Percentiles rank a stretch among this genome's conserved stretches.
phyloP scores from a whole-genome alignment of 495 filamentous ascomycete genomes.

The Aspergillus nidulans region DNA sequence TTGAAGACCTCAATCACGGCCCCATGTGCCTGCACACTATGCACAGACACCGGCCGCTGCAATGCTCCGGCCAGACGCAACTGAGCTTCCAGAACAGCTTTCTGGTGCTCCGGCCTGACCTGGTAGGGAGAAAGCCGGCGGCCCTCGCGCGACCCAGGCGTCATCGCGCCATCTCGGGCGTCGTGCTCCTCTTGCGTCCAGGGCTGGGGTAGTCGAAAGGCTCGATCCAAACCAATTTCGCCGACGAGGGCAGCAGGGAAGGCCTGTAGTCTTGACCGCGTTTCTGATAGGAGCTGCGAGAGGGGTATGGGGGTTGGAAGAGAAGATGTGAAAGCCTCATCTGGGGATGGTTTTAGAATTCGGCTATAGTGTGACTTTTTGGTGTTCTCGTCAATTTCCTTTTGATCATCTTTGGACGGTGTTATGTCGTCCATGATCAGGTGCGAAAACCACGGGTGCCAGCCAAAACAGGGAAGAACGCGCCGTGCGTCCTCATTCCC shows the following conservation, averaged over 20 bases:
- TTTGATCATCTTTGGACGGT: constrained; percentile 13
- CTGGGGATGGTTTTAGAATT: constrained; percentile 55
- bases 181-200: constrained; percentile 53
- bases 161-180: constrained; percentile 51
- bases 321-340: constrained; percentile 59
- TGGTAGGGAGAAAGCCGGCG: constrained; percentile 66
- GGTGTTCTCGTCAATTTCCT: constrained; percentile 26
- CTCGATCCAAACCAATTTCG: constrained; percentile 83
- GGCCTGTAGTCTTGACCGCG: constrained; percentile 54
- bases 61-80: constrained; percentile 81
- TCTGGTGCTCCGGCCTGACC: constrained; percentile 77
- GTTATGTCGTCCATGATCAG: constrained; percentile 67
- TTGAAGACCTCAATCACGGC: constrained; percentile 69
- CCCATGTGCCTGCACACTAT: constrained; percentile 90
- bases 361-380: constrained; percentile 64
- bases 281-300: constrained; percentile 60
- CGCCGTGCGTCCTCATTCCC: constrained; percentile 20
- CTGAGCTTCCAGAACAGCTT: constrained; percentile 69
- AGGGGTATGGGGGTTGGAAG: constrained; percentile 71
- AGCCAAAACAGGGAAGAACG: constrained; percentile 85
- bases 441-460: constrained; percentile 98
- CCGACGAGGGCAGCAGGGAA: constrained; percentile 74
- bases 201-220: constrained; percentile 72
- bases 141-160: constrained; percentile 80
- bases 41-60: constrained; percentile 75